Base-by-base conservation (phyloP, 2,329 filamentous ascomycete species). In the Triangularia setosa region DNA sequence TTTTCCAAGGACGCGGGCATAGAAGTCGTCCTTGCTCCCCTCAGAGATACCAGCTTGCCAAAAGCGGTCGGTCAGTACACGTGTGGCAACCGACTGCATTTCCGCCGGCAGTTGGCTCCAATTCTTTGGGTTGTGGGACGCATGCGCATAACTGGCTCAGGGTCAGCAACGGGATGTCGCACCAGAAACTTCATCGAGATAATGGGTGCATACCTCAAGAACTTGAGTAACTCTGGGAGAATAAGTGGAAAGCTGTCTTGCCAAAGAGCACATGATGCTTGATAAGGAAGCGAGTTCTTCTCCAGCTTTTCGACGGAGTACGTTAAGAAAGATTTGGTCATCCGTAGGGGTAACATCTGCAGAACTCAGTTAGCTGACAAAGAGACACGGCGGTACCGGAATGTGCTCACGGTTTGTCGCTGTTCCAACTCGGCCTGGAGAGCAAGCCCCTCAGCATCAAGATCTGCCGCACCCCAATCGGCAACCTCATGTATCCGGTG, bases 31-130 rank as follows among this genome's bases (percentile, higher is more conserved):
- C 75, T 95, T 93, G 71, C 92, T 98, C 25, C 96, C 95, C 67
- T 90, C 91, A 0, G 95, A 98, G 59, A 99, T 99, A 9, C 95
- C 95, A 6, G 93, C 92, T 80, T 99, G 95, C 95, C 95, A 99
- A 75, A 99, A 99, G 24, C 95, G 86, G 76, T 99, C 95, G 14
- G 93, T 96, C 23, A 99, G 80, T 21, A 98, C 92, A 23, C 91
- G 86, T 53, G 87, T 85, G 44, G 98, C 90, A 60, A 96, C 87
- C 4, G 84, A 79, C 64, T 88, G 88, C 81, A 96, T 89, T 52
- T 96, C 92, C 11, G 81, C 75, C 1, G 93, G 89, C 16, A 97
- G 79, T 30, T 88, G 85, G 9, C 84, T 81, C 94, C 95, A 99
- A 73, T 93, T 96, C 21, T 85, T 81, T 1, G 91, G 86, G 71